Evolutionary conservation across 352 stramenopile genomes (phyloP).

Genomic region (Globisporangium nunn): DNA sequence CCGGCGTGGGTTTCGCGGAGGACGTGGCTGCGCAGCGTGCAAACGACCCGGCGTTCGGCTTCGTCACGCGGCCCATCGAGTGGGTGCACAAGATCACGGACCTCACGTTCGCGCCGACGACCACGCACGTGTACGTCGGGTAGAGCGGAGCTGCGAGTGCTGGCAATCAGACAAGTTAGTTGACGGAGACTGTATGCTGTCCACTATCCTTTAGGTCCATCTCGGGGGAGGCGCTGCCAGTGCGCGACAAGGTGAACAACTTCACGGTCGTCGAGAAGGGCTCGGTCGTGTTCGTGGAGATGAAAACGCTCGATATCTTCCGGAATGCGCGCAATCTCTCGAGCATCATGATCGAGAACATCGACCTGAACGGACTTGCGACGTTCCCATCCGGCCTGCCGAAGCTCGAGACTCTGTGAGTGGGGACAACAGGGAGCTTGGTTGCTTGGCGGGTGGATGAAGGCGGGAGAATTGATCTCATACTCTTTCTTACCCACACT

Average conservation of each 20-base stretch:
- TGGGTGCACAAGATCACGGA: conserved; percentile 18
- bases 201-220: conserved; percentile 12
- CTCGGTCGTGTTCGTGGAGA: conserved; percentile 15
- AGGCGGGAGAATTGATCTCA: background rate
- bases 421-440: background rate
- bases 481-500: background rate
- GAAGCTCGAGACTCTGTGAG: conserved; percentile 25
- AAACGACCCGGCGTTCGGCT: conserved; percentile 17
- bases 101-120: conserved; percentile 23
- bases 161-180: background rate
- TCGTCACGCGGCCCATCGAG: conserved; percentile 18
- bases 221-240: conserved; percentile 27
- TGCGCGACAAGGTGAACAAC: conserved; percentile 27
- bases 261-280: conserved; percentile 20
- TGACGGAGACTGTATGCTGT: background rate
- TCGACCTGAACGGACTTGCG: conserved; percentile 22
- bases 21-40: conserved; percentile 14
- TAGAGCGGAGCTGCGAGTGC: background rate
- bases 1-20: conserved; percentile 17
- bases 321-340: conserved; percentile 20
- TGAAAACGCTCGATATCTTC: conserved; percentile 14
- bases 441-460: background rate
- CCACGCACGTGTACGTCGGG: conserved; percentile 20
- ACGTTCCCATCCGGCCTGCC: conserved; percentile 18
- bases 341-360: conserved; percentile 30